Evolutionary conservation across 352 stramenopile genomes (phyloP), one percentile per base, ranked within the genome.

Genomic region (Aphanomyces euteiches): DNA sequence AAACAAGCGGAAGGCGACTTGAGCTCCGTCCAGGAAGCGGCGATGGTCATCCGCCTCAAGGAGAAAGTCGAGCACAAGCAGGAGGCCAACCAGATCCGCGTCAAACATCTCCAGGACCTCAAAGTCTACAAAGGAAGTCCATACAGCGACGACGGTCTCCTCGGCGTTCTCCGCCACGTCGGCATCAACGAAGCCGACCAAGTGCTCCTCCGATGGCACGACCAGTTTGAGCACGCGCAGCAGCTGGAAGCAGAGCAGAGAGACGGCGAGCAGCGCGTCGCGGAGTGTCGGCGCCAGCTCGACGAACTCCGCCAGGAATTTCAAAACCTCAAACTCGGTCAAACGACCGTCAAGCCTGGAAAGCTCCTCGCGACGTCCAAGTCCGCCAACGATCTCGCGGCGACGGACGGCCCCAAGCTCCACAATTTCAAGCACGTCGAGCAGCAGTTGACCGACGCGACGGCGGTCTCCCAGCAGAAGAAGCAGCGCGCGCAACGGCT

Each of bases 121-220:
- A 84, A 90, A 47, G 53, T 86, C 21, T 93, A 92, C 56, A 66
- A 90, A n/a, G 83, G 84, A 2, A 88, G 82, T 43, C 75, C 80
- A 28, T 91, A 81, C 76, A 88, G 86, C 60, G 84, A 91, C 60
- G 84, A 92, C 53, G 85, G 84, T 7, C 75, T 93, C 56, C 63
- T 93, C 21, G 85, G 84, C 0, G 76, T 85, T 0, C 72, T 93
- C 47, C 84, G 85, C 5, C 85, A 91, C 45, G 85, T 90, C 12
- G 85, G 85, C 13, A 88, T 92, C 72, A 92, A 92, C 78, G 84
- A 93, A 48, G 83, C 90, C 19, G 81, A 83, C 8, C 72, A 91
- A 47, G 60, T 87, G 36, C 91, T 86, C 73, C 47, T 70, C n/a
- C 64, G 64, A 17, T 92, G 85, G 85, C 80, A 90, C 67, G 87